Conservation (phyloP, 352 stramenopile species). For the Pythium chondricola region DNA sequence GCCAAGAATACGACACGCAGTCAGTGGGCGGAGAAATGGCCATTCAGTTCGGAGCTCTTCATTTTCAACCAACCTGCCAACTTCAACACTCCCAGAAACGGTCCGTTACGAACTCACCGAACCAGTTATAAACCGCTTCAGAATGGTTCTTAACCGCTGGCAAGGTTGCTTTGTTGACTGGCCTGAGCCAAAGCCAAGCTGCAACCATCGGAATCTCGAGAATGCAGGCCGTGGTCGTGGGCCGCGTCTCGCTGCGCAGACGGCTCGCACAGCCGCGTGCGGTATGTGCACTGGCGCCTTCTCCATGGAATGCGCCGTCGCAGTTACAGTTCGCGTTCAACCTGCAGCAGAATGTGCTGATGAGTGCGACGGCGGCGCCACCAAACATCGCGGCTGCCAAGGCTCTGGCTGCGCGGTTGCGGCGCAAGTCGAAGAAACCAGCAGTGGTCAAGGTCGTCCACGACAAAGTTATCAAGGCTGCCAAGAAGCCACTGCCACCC, state of each 20-base stretch:
- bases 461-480: slow-evolving; percentile 1
- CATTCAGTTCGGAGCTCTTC: no score
- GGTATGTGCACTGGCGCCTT: background rate
- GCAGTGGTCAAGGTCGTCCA: slow-evolving; percentile 12
- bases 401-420: slow-evolving; percentile 17
- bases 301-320: background rate
- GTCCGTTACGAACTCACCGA: slow-evolving; percentile 12
- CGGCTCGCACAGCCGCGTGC: slow-evolving; percentile 13
- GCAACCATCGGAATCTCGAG: no score
- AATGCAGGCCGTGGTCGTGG: slow-evolving; percentile 17
- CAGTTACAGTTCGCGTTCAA: background rate
- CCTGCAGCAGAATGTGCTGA: background rate
- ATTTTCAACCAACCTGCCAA: no score
- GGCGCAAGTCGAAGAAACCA: slow-evolving; percentile 19
- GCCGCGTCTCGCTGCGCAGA: slow-evolving; percentile 17
- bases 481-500: slow-evolving; percentile 8
- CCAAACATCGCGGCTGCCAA: slow-evolving; percentile 19
- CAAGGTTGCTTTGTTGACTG: no score
- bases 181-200: no score
- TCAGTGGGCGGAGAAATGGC: no score
- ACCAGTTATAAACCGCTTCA: no score
- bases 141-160: slow-evolving; percentile 14
- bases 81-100: slow-evolving; percentile 6
- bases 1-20: slow-evolving; percentile 2
- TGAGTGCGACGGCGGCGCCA: slow-evolving; percentile 4